Evolutionary conservation across 805 yeast species (phyloP), one percentile per base, ranked within the genome.

Genomic region (Hanseniaspora singularis): DNA sequence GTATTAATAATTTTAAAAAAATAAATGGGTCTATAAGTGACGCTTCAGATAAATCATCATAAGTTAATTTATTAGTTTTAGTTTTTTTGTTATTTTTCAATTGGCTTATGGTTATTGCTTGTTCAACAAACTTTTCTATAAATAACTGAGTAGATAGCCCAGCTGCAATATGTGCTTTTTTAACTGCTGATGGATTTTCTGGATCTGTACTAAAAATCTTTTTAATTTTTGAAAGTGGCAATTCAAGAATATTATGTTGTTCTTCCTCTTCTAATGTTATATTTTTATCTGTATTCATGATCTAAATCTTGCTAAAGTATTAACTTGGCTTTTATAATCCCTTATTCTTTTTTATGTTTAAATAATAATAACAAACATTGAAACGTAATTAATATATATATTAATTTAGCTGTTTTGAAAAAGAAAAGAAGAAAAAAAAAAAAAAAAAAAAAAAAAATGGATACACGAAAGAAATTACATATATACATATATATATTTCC

Each of bases 151-250:
- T 57, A 3, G 61, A 57, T 41, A 58, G 53, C 4, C 59, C 57
- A 0, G 57, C 52, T 12, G 59, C 59, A 3, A 53, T 51, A 14
- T 51, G 50, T 7, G 61, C 62, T n/a, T 51, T 50, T 15, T 54
- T 52, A 3, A 55, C 38, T 9, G 59, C 55, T 5, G 53, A 49
- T 42, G 53, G 49, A 38, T 51, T 55, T 27, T 55, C 60, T 23
- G 59, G 59, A 41, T 59, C 62, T 19, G 54, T 54, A 36, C 51
- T 54, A 19, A 62, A 60, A 19, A 59, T 56, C 40, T 50, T 51
- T 42, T 58, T 55, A n/a, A 56, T 54, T 42, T 54, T 57, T 1
- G 56, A 52, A 2, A 58, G 27, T 14, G 63, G 63, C 11, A 60
- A 41, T 30, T 50, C 46, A 9, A 45, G n/a, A 15, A 38, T 38